Evolutionary conservation across 2,329 filamentous ascomycete species (phyloP).

Genomic region (Aureobasidium uvarum): DNA sequence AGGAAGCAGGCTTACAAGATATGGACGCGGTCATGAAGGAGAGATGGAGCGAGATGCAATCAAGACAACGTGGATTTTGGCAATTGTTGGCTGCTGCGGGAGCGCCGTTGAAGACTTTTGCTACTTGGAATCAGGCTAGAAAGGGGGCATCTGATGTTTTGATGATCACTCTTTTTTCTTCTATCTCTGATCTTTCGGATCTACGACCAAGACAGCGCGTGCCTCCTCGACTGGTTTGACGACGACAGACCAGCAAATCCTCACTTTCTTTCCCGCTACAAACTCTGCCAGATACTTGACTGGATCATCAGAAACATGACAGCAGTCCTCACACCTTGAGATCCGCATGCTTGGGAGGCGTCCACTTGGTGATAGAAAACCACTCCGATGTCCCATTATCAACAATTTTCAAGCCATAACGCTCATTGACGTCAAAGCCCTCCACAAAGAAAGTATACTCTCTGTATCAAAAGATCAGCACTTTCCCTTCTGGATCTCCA

Average conservation of each 20-base stretch:
- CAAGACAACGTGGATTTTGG: neutral
- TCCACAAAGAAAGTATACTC: neutral
- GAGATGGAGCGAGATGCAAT: neutral
- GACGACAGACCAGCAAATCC: too few species aligned
- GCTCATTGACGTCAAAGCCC: neutral
- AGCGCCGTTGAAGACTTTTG: neutral
- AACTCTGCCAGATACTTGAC: too few species aligned
- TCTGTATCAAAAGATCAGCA: neutral
- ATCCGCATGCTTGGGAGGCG: neutral
- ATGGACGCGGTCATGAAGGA: neutral
- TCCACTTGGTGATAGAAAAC: neutral
- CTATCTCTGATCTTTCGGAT: neutral
- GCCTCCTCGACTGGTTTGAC: too few species aligned
- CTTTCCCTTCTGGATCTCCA: too few species aligned
- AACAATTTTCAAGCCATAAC: neutral
- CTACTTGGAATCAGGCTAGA: neutral
- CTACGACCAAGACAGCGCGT: too few species aligned
- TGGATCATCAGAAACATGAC: too few species aligned
- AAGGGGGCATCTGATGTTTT: neutral
- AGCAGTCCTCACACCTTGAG: neutral
- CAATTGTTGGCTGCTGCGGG: neutral
- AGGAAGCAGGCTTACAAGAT: neutral
- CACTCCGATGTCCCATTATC: neutral
- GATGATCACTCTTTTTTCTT: neutral
- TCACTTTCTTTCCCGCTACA: too few species aligned